phyloP scores from a whole-genome alignment of 148 eudicot genomes.

The Spergularia marina region DNA sequence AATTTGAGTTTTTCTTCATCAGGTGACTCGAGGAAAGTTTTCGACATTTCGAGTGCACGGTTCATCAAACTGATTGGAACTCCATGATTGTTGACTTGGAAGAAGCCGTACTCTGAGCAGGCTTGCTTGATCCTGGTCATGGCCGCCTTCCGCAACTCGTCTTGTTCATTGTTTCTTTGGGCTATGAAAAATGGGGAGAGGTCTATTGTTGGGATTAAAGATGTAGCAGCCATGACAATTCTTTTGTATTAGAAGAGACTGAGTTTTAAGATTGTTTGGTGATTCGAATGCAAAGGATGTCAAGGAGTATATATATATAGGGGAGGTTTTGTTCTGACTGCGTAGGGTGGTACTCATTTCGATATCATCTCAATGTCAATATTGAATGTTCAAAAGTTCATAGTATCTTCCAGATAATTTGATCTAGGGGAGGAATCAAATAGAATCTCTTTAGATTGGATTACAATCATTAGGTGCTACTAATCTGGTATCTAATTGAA shows the following conservation, averaged over 20 bases:
- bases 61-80: neutral
- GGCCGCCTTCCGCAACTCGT: neutral
- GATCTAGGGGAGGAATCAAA: neutral
- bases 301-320: too few species aligned
- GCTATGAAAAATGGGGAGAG: constrained; percentile 4
- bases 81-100: constrained; percentile 13
- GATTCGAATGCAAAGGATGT: too few species aligned
- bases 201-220: constrained; percentile 12
- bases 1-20: neutral
- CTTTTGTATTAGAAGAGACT: too few species aligned
- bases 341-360: too few species aligned
- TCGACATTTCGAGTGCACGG: neutral
- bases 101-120: constrained; percentile 2
- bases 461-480: neutral
- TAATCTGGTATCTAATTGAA: neutral
- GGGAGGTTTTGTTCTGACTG: too few species aligned
- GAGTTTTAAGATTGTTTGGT: neutral
- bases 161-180: neutral
- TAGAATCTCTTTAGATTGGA: neutral
- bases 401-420: too few species aligned
- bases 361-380: too few species aligned
- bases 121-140: constrained; percentile 4
- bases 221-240: neutral
- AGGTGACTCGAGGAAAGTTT: neutral
- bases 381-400: too few species aligned